Base-by-base conservation (phyloP, 208 protist species). In the Acanthamoeba healyi region DNA sequence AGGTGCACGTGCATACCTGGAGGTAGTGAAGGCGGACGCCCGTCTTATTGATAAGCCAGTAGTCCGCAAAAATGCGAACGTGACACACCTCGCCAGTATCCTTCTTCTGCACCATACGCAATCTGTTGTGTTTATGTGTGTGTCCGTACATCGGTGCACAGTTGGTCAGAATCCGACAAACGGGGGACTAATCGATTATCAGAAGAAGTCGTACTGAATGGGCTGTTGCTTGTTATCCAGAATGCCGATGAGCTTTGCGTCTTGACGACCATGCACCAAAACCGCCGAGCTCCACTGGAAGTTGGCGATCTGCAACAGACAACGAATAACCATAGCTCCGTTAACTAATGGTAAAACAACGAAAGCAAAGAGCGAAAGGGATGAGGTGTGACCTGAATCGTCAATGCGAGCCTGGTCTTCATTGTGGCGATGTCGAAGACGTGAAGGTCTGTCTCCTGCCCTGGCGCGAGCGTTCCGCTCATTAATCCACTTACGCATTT, bases 31-130 rank as follows among this genome's bases (percentile, higher is more conserved):
- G 56, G 14, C 84, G 84, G 19, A 91, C 7, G 40, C 84, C 84
- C 29, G 84, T 91, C 3, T 72, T 65, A 51, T 91, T 91, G 51
- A 91, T 70, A 10, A 91, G 84, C 84, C 84, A 91, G 32, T 91
- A 91, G 61, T 91, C 84, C 29, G 54, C 49, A 24, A 29, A 72
- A 22, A 92, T 26, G 2, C 86, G 51, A 12, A 72, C 34, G 38
- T 77, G 67, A 24, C 34, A 40, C 15, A 77, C 67, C 67, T 40
- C 67, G 17, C 67, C 67, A 14, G 38, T 44, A 24, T 77, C 67
- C 34, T 77, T 77, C 32, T 29, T 36, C 32, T 44, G 67, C 34
- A 40, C 29, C 67, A 77, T 34, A 12, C 67, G 67, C 38, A 77
- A 1, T n/a, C 67, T 77, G 67, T 36, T 17, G 63, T 36, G 10